These are phyloP conservation scores for Zygotorulaspora mrakii DNA, from an alignment of 1,139 yeast species.

Conservation along the genomic window DNA sequence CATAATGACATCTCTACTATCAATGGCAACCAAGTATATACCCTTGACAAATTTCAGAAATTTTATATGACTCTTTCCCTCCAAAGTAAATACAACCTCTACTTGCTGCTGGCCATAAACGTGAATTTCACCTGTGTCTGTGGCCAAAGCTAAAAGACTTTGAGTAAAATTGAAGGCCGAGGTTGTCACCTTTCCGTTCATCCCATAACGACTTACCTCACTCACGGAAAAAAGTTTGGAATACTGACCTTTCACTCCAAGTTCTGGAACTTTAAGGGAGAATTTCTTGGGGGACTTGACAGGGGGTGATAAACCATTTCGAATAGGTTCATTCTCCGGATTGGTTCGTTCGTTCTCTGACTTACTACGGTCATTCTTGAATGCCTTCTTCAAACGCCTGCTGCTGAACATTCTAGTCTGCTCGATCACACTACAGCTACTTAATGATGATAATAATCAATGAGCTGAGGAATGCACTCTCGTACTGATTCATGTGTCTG, in stretches of 20 bases:
- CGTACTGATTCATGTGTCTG: no score
- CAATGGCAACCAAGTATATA: constrained; percentile 68
- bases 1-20: constrained; percentile 51
- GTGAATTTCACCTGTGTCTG: constrained; percentile 64
- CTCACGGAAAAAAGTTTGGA: constrained; percentile 41
- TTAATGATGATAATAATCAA: no score
- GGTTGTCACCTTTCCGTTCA: constrained; percentile 56
- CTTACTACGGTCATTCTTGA: constrained; percentile 39
- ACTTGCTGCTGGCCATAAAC: constrained; percentile 85
- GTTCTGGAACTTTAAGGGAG: constrained; percentile 26
- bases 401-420: constrained; percentile 44
- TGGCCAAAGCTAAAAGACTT: constrained; percentile 76
- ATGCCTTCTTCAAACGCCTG: constrained; percentile 48
- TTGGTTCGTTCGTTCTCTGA: constrained; percentile 3
- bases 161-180: constrained; percentile 87
- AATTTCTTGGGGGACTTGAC: constrained; percentile 8
- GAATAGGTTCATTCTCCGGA: constrained; percentile 4
- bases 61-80: constrained; percentile 50
- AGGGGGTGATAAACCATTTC: constrained; percentile 15
- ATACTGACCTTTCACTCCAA: constrained; percentile 40
- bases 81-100: constrained; percentile 60
- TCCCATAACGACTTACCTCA: constrained; percentile 49
- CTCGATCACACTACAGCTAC: no score
- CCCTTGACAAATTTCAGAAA: constrained; percentile 70
- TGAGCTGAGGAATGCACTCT: no score